phyloP scores from a whole-genome alignment of 2,329 filamentous ascomycete species.

The Sporothrix luriei region DNA sequence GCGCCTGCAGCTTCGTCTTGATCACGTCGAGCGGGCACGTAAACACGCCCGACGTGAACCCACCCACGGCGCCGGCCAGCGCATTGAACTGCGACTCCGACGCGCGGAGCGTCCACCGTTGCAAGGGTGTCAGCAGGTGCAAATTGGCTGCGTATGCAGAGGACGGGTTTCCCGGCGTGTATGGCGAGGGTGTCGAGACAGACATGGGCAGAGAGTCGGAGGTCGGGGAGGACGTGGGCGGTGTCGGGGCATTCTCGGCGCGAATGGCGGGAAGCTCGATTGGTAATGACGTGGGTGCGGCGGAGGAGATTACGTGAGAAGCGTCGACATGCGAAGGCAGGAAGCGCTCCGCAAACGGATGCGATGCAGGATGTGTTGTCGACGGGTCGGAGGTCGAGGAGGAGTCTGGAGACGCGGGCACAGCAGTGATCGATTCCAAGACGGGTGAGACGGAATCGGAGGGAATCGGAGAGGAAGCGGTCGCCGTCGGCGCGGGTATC shows the following conservation, averaged over 20 bases:
- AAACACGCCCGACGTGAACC: constrained; percentile 89
- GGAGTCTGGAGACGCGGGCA: neutral
- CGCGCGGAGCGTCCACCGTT: constrained; percentile 59
- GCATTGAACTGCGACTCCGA: constrained; percentile 74
- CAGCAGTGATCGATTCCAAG: neutral
- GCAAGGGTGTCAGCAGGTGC: constrained; percentile 48
- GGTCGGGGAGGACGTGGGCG: neutral
- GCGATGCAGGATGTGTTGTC: neutral
- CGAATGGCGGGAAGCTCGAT: constrained; percentile 32
- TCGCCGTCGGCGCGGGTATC: neutral
- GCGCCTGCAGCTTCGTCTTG: constrained; percentile 96
- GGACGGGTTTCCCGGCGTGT: constrained; percentile 21
- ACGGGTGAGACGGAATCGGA: neutral
- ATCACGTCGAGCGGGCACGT: constrained; percentile 98
- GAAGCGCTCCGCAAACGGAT: constrained; percentile 30
- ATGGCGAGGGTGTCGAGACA: constrained; percentile 60
- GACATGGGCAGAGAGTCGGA: neutral
- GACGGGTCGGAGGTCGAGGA: neutral
- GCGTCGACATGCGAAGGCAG: constrained; percentile 29
- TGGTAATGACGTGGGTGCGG: constrained; percentile 30
- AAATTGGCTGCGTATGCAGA: constrained; percentile 39
- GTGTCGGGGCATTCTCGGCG: constrained; percentile 15
- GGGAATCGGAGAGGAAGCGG: neutral
- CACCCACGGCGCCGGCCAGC: constrained; percentile 82
- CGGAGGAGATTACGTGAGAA: constrained; percentile 31